Evolutionary conservation across 805 yeast genomes (phyloP), one percentile per base, ranked within the genome.

Genomic region (Saccharomyces eubayanus): DNA sequence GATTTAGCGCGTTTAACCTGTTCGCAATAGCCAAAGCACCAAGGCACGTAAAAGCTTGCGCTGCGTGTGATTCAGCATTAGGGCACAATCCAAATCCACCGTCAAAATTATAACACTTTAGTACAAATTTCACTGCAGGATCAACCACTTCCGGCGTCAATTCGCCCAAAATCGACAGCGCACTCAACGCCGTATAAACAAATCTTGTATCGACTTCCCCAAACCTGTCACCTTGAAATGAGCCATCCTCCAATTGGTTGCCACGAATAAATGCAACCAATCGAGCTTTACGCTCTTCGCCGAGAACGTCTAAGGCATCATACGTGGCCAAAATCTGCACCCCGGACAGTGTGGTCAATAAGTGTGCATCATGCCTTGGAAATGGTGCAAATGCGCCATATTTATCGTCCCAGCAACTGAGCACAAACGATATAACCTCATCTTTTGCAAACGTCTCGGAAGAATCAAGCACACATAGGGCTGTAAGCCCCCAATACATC

Each of bases 11-110:
- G 59, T 86, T 82, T 27, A 92, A 67, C 16, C 76, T 71, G 48
- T 78, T 78, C 12, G 82, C 76, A 10, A 94, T 84, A 1, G 90
- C 87, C 48, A 94, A 73, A 0, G 95, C 78, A 0, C 86, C 98
- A 0, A 94, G 67, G 57, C 96, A 90, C 0, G 95, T 88, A 62
- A 89, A 90, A 0, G 84, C 87, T 68, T 88, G 96, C 0, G 97
- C 97, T 1, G 96, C 85, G 69, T 94, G 99, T 48, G 92, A 83
- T 68, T 94, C 99, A 0, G 96, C 92, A 0, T 96, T 97, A 0
- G 99, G 98, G 8, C 82, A 82, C 70, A 88, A 74, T 0, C 99
- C 99, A 74, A 87, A 94, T 0, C 96, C 96, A 3, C 99, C 99
- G 67, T 94, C 99, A 65, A 89, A 92, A 68, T 94, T 94, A 57